Conservation (phyloP, 1,139 yeast species). For the Starmera stellimalicola region DNA sequence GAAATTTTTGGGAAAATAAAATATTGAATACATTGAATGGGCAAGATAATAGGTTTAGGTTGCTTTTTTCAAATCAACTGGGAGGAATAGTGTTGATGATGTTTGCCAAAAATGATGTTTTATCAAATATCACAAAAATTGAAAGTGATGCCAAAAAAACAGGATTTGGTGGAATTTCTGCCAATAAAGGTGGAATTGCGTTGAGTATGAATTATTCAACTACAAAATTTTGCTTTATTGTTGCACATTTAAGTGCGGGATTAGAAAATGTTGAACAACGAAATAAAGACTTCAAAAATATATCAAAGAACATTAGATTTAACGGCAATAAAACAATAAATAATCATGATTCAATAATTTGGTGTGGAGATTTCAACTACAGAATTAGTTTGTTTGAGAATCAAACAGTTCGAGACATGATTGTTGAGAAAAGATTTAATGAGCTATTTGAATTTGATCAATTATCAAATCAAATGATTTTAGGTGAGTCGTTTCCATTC, state of each 20-base stretch:
- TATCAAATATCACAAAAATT: slow-evolving; percentile 57
- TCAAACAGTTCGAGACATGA: slow-evolving; percentile 58
- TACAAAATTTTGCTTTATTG: slow-evolving; percentile 74
- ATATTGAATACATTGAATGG: slow-evolving; percentile 49
- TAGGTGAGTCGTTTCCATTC: slow-evolving; percentile 80
- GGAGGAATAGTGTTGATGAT: slow-evolving; percentile 85
- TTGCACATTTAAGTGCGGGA: slow-evolving; percentile 95
- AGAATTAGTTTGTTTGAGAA: slow-evolving; percentile 60
- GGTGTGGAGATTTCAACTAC: slow-evolving; percentile 97
- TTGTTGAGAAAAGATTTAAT: slow-evolving; percentile 35
- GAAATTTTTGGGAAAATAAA: slow-evolving; percentile 71
- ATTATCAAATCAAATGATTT: slow-evolving; percentile 67
- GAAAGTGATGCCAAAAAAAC: slow-evolving; percentile 80
- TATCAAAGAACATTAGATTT: slow-evolving; percentile 69
- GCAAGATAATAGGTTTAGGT: slow-evolving; percentile 47
- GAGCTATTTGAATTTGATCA: slow-evolving; percentile 70
- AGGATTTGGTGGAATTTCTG: slow-evolving; percentile 86
- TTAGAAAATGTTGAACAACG: slow-evolving; percentile 75
- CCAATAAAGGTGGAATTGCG: slow-evolving; percentile 89
- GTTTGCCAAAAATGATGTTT: slow-evolving; percentile 55
- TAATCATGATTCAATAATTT: slow-evolving; percentile 79
- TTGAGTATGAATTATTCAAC: slow-evolving; percentile 70
- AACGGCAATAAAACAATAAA: slow-evolving; percentile 57
- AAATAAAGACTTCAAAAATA: slow-evolving; percentile 77
- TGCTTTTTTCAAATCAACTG: slow-evolving; percentile 79